Evolutionary conservation across 306 rosid genomes (phyloP), one percentile per base, ranked within the genome.

Genomic region (Rosa persica): DNA sequence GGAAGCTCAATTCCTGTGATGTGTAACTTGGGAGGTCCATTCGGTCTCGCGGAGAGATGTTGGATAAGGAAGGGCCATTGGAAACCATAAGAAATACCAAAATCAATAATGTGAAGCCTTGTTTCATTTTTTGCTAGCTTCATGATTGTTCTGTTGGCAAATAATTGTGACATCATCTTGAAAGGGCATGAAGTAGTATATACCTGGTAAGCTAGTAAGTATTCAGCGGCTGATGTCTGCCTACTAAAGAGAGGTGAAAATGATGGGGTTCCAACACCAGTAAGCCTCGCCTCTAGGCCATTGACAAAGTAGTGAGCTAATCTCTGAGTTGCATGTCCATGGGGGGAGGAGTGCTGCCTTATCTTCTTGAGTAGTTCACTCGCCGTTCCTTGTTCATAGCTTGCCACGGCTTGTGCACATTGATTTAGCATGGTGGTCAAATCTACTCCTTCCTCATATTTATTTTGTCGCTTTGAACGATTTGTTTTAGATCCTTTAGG

Each of bases 1-100:
- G 89, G 87, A 75, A 80, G 40, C 80, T 86, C 87, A 30, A 86
- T 83, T 13, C 80, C 85, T 0, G 89, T 86, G 6, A 86, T 78
- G 5, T 85, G 79, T 49, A 86, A 85, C 68, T 34, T 58, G 3
- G 85, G 87, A 25, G 89, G 83, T 7, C 87, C 87, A 6, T 77
- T 81, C 2, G 71, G 72, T 65, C 83, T 65, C 2, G 44, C 6
- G 1, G 85, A 78, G 8, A 86, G 85, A 52, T 70, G 61, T 49
- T 83, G 87, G 51, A 86, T 83, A 8, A 86, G 77, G 70, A 48
- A 81, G 6, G 89, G 89, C 89, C 86, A 86, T 80, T 86, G 86
- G 36, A 80, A 74, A 25, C 89, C 89, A 65, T 79, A 80, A 49
- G 79, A 61, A 72, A 81, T 76, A n/a, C 87, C 89, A 52, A 86